Conservation (phyloP, 345 rosid species). For the Murraya paniculata region DNA sequence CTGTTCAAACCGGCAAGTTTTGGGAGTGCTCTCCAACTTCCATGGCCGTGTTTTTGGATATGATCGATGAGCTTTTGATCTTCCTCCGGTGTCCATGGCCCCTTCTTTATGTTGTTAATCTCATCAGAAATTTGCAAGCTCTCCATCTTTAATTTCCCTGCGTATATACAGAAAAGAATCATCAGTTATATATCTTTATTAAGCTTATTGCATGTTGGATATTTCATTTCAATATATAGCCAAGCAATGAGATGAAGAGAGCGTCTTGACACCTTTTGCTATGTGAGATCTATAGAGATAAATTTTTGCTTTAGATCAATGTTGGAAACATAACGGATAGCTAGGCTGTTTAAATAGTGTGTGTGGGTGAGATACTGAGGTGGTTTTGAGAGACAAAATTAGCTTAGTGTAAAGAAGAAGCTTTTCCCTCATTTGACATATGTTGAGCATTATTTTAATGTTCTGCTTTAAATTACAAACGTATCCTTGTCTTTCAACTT, state of each 20-base stretch:
- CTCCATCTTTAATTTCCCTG: constrained; percentile 33
- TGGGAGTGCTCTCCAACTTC: constrained; percentile 82
- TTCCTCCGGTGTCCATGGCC: constrained; percentile 82
- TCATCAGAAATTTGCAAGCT: constrained; percentile 44
- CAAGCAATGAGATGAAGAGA: not conserved
- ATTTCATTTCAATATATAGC: not conserved
- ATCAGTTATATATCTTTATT: too few relatives aligned
- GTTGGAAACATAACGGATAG: constrained; percentile 6
- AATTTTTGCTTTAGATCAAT: not conserved
- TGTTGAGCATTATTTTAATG: not conserved
- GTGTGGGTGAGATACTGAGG: not conserved
- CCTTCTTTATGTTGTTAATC: constrained; percentile 51
- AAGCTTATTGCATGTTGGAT: not conserved
- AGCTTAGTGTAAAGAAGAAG: constrained; percentile 2
- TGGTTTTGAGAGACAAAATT: not conserved
- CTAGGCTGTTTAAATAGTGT: constrained; percentile 24
- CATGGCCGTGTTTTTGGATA: constrained; percentile 59
- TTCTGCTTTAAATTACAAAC: constrained; percentile 4
- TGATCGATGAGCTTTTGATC: constrained; percentile 50
- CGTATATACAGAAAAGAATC: not conserved
- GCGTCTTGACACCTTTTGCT: constrained; percentile 3
- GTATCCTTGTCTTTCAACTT: not conserved
- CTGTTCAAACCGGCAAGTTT: constrained; percentile 68
- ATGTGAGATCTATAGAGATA: not conserved
- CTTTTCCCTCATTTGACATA: constrained; percentile 10